Conservation (phyloP, 371 early-diverging fungal genomes). For the Rhizopus microsporus region DNA sequence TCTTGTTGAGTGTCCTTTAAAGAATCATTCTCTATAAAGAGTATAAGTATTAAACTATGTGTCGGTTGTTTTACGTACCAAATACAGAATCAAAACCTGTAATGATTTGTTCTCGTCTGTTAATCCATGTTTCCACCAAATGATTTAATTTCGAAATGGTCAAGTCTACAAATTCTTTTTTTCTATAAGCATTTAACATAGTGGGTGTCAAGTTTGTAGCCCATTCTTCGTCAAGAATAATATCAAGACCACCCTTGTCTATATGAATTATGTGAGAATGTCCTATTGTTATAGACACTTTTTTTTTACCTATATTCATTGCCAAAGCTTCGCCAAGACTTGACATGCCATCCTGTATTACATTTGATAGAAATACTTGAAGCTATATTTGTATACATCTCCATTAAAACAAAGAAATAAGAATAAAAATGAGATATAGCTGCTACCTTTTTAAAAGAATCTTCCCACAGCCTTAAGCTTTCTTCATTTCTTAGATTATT, state of each 20-base stretch:
- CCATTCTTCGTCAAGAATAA: constrained; percentile 23
- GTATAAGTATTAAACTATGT: not conserved
- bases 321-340: constrained; percentile 13
- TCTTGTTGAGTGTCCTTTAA: constrained; percentile 19
- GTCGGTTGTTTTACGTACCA: constrained; percentile 10
- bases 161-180: constrained; percentile 15
- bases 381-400: constrained; percentile 12
- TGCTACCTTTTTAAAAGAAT: constrained; percentile 22
- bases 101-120: constrained; percentile 18
- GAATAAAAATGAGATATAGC: not conserved
- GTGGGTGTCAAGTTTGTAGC: constrained; percentile 10
- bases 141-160: constrained; percentile 21
- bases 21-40: constrained; percentile 10
- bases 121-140: constrained; percentile 21
- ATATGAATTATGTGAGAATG: not conserved
- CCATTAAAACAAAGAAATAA: not conserved
- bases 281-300: too few species aligned
- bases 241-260: constrained; percentile 2
- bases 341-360: constrained; percentile 19
- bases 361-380: constrained; percentile 20
- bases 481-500: constrained; percentile 14
- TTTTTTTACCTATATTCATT: constrained; percentile 4
- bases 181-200: constrained; percentile 11
- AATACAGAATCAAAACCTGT: constrained; percentile 19
- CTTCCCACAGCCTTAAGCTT: constrained; percentile 20